phyloP scores from a whole-genome alignment of 257 asterid species.

The Solanum tarapatanum region DNA sequence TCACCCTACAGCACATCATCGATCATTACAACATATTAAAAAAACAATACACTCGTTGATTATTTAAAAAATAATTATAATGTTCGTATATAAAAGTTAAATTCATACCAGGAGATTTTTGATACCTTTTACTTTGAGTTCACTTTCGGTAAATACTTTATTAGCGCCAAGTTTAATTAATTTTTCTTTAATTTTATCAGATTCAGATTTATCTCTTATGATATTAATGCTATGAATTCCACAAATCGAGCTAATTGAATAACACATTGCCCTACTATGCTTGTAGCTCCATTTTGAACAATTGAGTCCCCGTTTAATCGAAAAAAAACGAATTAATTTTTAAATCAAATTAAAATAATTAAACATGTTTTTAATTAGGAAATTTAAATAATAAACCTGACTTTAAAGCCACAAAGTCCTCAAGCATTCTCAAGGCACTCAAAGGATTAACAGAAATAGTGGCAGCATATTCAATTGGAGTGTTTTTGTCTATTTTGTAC shows the following conservation, averaged over 20 bases:
- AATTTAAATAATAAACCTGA: constrained; percentile 46
- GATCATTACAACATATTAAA: background rate
- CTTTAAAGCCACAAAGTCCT: constrained; percentile 62
- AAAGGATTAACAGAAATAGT: constrained; percentile 76
- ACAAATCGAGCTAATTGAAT: too few species aligned
- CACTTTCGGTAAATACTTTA: background rate
- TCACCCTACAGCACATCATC: constrained; percentile 27
- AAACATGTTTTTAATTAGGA: background rate
- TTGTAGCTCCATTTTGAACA: too few species aligned
- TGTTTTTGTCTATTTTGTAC: constrained; percentile 66
- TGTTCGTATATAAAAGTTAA: background rate
- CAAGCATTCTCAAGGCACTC: constrained; percentile 85
- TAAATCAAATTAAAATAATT: background rate
- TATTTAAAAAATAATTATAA: too few species aligned
- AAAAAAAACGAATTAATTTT: too few species aligned
- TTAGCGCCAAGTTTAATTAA: too few species aligned
- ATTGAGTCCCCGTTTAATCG: too few species aligned
- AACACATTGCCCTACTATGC: too few species aligned
- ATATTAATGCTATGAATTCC: too few species aligned
- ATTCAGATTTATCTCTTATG: too few species aligned
- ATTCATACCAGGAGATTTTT: constrained; percentile 61
- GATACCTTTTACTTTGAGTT: constrained; percentile 12
- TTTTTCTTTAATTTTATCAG: too few species aligned
- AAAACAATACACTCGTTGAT: background rate
- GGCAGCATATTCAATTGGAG: constrained; percentile 79